Base-by-base conservation (phyloP, 495 filamentous ascomycete genomes). In the Jackrogersella minutella region DNA sequence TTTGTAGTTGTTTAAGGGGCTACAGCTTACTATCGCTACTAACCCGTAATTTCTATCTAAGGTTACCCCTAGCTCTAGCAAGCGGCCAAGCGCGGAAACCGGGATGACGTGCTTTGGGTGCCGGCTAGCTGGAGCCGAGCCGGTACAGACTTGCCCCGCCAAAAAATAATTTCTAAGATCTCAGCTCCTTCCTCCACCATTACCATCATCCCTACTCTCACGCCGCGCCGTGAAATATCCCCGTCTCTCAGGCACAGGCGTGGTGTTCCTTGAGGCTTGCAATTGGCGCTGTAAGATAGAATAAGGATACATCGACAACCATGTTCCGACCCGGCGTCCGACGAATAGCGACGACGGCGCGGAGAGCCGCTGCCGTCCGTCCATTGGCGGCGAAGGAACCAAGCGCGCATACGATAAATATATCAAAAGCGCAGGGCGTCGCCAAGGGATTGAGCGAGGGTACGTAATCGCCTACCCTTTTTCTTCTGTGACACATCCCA, bases 391-490 rank as follows among this genome's bases (percentile, higher is more conserved):
- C 66, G 9, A 62, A 67, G 51, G 69, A 73, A 14, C 78, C 77
- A 7, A 78, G 69, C 62, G 62, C 71, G 34, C 58, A 79, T 47
- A 75, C 77, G 34, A 62, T 83, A 21, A 60, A 65, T 34, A 85
- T 97, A 39, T 93, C 93, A 11, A 88, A 88, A 75, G 92, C 90
- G 22, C 95, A 99, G 77, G 90, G 93, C 44, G 78, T 89, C 47
- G 90, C 91, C 22, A 85, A 91, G 72, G 94, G 95, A 9, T 82
- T 99, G 50, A 88, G 91, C 54, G 93, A 90, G 81, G 94, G 94
- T 97, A 87, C 69, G 75, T n/a, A 68, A 19, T 9, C n/a, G n/a
- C 24, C 33, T 11, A 17, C 7, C 19, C 24, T 14, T 50, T 13
- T 40, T 34, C 31, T 33, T 3, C 9, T n/a, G 9, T 40, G 7